These are phyloP conservation scores for Panellus pusillus DNA, from an alignment of 768 basidiomycete species.

Conservation along the genomic window DNA sequence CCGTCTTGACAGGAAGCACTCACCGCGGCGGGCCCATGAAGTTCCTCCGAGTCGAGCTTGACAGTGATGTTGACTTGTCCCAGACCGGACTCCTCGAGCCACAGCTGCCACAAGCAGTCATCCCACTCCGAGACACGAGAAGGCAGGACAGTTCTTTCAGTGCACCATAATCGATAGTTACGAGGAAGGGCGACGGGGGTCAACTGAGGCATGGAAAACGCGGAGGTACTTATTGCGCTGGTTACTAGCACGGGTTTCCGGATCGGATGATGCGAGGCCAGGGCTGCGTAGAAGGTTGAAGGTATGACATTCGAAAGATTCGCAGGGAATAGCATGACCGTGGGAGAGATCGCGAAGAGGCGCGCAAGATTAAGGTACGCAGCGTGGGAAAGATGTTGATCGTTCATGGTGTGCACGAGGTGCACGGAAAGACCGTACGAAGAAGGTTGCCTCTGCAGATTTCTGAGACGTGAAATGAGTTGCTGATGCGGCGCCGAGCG, in stretches of 20 bases:
- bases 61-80: conserved; percentile 12
- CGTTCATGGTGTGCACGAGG: conserved; percentile 42
- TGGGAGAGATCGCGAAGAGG: conserved; percentile 51
- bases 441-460: conserved; percentile 20
- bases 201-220: conserved; percentile 40
- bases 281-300: conserved; percentile 17
- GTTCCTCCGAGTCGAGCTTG: background rate
- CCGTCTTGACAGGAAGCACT: background rate
- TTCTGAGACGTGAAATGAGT: conserved; percentile 30
- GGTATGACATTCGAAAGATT: conserved; percentile 32
- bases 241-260: conserved; percentile 23
- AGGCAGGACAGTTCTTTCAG: conserved; percentile 48
- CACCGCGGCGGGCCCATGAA: background rate
- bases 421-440: conserved; percentile 42
- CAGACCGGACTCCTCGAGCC: conserved; percentile 52
- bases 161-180: conserved; percentile 59
- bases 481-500: conserved; percentile 26
- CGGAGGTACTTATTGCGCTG: conserved; percentile 25
- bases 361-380: conserved; percentile 62
- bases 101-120: conserved; percentile 67
- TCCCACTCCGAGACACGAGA: conserved; percentile 57
- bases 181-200: conserved; percentile 47
- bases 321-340: conserved; percentile 54
- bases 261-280: conserved; percentile 12
- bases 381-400: conserved; percentile 45